Conservation (phyloP, 768 basidiomycete genomes). For the Terana coerulea region DNA sequence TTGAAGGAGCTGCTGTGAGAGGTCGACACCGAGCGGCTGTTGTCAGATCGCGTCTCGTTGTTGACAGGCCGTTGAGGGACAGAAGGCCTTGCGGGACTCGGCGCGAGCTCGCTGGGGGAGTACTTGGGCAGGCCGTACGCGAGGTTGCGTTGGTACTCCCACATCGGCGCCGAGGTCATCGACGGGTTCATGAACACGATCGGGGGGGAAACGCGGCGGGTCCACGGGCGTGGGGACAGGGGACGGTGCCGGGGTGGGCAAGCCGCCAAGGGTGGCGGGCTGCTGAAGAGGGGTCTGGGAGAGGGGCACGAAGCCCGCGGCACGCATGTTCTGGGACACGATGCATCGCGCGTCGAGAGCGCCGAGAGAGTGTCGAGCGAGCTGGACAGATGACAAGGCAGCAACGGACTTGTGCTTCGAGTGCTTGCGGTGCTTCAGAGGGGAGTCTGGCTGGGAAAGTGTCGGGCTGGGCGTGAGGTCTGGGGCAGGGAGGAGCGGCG, state of each 20-base stretch:
- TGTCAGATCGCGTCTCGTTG: too few species aligned
- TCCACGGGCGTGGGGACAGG: constrained; percentile 21
- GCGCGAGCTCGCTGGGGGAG: too few species aligned
- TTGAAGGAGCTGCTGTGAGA: too few species aligned
- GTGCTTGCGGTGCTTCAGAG: not conserved
- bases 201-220: constrained; percentile 26
- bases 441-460: not conserved
- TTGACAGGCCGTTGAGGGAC: too few species aligned
- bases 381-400: constrained; percentile 18
- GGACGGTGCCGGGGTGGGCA: constrained; percentile 4
- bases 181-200: constrained; percentile 22
- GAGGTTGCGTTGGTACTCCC: constrained; percentile 21
- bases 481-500: constrained; percentile 6
- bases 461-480: constrained; percentile 12
- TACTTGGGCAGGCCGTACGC: constrained; percentile 5
- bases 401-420: constrained; percentile 1
- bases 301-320: constrained; percentile 25
- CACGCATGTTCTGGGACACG: constrained; percentile 26
- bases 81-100: too few species aligned
- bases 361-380: constrained; percentile 22
- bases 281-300: constrained; percentile 11
- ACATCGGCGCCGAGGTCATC: constrained; percentile 14
- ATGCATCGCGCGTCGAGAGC: constrained; percentile 25
- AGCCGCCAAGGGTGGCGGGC: not conserved
- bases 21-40: too few species aligned